phyloP scores from a whole-genome alignment of 768 basidiomycete genomes.

The Cyathus striatus region DNA sequence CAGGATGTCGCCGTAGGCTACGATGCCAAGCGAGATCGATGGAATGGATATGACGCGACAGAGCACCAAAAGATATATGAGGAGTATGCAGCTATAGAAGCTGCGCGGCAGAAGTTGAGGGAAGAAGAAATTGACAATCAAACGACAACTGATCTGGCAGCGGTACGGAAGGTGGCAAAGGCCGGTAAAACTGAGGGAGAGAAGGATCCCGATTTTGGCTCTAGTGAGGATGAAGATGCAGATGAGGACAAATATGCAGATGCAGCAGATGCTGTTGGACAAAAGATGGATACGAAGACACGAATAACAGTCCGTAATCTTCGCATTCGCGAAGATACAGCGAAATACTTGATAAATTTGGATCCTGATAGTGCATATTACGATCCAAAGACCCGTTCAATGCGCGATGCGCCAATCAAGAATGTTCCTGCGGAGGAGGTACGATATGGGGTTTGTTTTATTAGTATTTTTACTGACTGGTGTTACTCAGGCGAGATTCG shows the following conservation, averaged over 20 bases:
- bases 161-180: constrained; percentile 92
- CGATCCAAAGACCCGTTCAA: constrained; percentile 98
- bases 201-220: constrained; percentile 89
- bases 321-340: constrained; percentile 98
- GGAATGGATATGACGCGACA: constrained; percentile 95
- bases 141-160: constrained; percentile 87
- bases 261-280: constrained; percentile 94
- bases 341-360: constrained; percentile 96
- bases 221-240: constrained; percentile 91
- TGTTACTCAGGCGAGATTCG: constrained; percentile 74
- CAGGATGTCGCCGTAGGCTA: constrained; percentile 77
- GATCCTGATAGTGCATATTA: constrained; percentile 97
- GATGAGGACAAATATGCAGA: constrained; percentile 99
- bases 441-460: constrained; percentile 19
- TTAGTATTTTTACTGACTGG: no score
- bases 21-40: constrained; percentile 93
- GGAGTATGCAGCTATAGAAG: constrained; percentile 91
- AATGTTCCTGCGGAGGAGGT: constrained; percentile 85
- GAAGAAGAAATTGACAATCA: constrained; percentile 99
- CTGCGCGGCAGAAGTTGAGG: constrained; percentile 81
- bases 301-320: constrained; percentile 97
- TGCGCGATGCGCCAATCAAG: constrained; percentile 92
- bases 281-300: constrained; percentile 97
- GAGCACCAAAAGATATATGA: constrained; percentile 86
- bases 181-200: constrained; percentile 73